These are phyloP conservation scores for Avena eriantha DNA, from an alignment of 176 grass and related monocot species.

Conservation along the genomic window DNA sequence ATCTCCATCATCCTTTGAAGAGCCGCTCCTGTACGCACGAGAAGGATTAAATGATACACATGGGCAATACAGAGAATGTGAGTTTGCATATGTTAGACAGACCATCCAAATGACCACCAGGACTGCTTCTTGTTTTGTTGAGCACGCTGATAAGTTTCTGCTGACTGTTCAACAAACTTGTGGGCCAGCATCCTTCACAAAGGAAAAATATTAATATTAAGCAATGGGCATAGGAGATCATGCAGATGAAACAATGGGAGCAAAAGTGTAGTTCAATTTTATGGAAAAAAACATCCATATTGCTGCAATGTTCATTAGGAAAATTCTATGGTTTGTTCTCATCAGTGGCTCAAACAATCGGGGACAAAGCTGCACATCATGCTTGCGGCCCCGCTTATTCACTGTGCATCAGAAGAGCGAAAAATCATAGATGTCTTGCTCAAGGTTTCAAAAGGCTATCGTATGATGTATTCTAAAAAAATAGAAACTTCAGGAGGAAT, in stretches of 20 bases:
- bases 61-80: conserved; percentile 20
- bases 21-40: conserved; percentile 57
- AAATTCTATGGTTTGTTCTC: conserved; percentile 21
- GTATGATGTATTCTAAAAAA: neutral
- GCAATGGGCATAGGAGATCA: neutral
- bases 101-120: conserved; percentile 99
- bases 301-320: conserved; percentile 16
- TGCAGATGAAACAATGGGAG: conserved; percentile 18
- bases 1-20: conserved; percentile 76
- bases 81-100: conserved; percentile 41
- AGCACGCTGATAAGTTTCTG: conserved; percentile 60
- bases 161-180: conserved; percentile 87
- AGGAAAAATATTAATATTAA: conserved; percentile 48
- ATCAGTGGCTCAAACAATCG: conserved; percentile 8
- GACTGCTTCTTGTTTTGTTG: conserved; percentile 73
- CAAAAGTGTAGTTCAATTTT: conserved; percentile 1
- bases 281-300: conserved; percentile 30
- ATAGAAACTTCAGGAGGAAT: conserved; percentile 17
- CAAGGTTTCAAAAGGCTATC: conserved; percentile 14
- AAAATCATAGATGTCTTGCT: conserved; percentile 22
- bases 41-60: conserved; percentile 29
- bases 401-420: conserved; percentile 8
- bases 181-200: conserved; percentile 90
- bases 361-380: neutral
- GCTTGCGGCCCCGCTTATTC: neutral